These are phyloP conservation scores for Thuja plicata DNA, from an alignment of 83 land plant genomes.

Conservation along the genomic window DNA sequence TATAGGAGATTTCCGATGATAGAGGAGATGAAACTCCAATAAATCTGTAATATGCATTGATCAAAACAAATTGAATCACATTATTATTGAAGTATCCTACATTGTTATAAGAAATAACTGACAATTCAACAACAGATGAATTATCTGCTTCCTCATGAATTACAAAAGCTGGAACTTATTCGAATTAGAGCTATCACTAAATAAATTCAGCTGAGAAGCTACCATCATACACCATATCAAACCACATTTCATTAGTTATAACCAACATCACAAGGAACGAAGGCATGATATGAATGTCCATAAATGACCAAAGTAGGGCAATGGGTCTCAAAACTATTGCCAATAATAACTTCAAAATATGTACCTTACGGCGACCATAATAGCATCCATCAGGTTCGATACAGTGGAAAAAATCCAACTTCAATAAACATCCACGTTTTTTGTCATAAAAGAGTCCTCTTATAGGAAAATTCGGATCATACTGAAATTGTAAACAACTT, in stretches of 20 bases:
- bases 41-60: no score
- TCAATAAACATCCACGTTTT: slow-evolving; percentile 80
- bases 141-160: background rate
- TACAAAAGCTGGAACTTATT: background rate
- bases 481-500: slow-evolving; percentile 70
- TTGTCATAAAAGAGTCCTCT: slow-evolving; percentile 96
- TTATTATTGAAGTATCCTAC: no score
- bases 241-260: background rate
- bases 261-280: background rate
- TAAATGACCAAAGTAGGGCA: background rate
- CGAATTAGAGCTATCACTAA: background rate
- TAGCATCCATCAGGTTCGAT: slow-evolving; percentile 90
- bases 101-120: background rate
- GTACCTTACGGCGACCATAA: slow-evolving; percentile 92
- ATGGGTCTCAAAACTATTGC: background rate
- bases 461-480: slow-evolving; percentile 85
- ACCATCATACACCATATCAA: background rate
- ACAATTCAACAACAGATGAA: background rate
- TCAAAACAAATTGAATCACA: no score
- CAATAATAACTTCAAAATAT: background rate
- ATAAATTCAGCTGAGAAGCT: background rate
- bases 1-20: no score
- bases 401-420: slow-evolving; percentile 94
- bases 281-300: background rate
- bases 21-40: no score